Evolutionary conservation across 164 flowering plant species (phyloP), one percentile per base, ranked within the genome.

Genomic region (Chloranthus sessilifolius): DNA sequence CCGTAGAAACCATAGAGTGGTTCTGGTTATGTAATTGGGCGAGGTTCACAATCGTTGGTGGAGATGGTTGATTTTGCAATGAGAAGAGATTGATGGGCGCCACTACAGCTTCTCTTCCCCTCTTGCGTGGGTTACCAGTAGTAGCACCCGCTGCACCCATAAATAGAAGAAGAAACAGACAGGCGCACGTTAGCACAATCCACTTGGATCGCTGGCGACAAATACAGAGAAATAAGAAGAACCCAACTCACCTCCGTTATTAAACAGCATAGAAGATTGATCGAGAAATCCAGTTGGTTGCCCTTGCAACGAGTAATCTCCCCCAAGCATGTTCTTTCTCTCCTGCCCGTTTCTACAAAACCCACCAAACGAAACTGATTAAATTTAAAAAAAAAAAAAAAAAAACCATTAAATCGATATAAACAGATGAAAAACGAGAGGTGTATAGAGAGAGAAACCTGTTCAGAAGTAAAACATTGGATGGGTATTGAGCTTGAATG

Each of bases 401-500:
- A 25, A 9, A n/a, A 24, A 4, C 2, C 7, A 43, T 12, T 11
- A 43, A 7, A 43, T 5, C 10, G 25, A 20, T 20, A 5, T 8
- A 42, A 7, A 29, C 12, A 40, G 27, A 39, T 6, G 17, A 24
- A 23, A 14, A 44, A 14, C n/a, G 48, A 29, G 10, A 19, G 23
- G 17, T 12, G 20, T 21, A 47, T 14, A 28, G 30, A 14, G 25
- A 17, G 31, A 3, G 51, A 55, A n/a, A 86, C 95, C 91, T 83
- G 80, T 81, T 87, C 10, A 74, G 50, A 24, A 83, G 73, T 43
- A 81, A 75, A 47, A 73, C 63, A 48, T 86, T 86, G 1, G 90
- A 76, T 28, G 88, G 84, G 78, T 81, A 80, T 63, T 87, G 95
- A 58, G 95, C 86, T 68, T 81, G 88, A 63, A 87, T 85, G 6